A percentile compares a stretch with the other conserved stretches of the same genome.
These are phyloP conservation scores for Aspergillus quadricinctus DNA, from an alignment of 2,329 filamentous ascomycete species.

Conservation along the genomic window DNA sequence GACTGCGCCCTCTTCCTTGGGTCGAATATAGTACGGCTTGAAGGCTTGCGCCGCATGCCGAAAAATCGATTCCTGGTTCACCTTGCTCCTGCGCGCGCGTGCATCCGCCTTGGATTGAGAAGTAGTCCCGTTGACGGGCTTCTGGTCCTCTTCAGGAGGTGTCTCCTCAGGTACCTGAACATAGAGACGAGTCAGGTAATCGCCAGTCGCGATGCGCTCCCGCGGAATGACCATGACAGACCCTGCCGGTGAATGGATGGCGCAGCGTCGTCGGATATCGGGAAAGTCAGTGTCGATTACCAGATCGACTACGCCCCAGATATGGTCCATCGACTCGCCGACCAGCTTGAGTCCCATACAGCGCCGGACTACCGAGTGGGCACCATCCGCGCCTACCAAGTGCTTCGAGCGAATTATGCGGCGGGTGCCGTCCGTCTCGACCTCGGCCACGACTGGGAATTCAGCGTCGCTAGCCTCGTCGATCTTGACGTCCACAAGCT, in stretches of 20 bases:
- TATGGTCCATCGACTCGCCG: constrained; percentile 65
- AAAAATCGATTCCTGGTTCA: constrained; percentile 61
- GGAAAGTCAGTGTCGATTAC: constrained; percentile 70
- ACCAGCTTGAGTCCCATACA: constrained; percentile 50
- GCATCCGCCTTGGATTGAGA: constrained; percentile 58
- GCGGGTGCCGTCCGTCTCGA: constrained; percentile 26
- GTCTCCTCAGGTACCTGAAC: constrained; percentile 37
- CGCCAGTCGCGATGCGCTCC: constrained; percentile 56
- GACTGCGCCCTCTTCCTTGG: constrained; percentile 51
- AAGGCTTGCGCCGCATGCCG: constrained; percentile 62
- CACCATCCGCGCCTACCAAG: constrained; percentile 67
- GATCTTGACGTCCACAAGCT: constrained; percentile 57
- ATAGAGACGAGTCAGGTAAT: constrained; percentile 68
- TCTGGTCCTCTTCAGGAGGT: constrained; percentile 20
- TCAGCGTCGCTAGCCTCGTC: constrained; percentile 46
- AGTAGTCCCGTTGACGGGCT: constrained; percentile 32
- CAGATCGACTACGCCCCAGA: constrained; percentile 74
- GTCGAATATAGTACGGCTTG: constrained; percentile 62
- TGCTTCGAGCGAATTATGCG: constrained; percentile 60
- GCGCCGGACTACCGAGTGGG: constrained; percentile 61
- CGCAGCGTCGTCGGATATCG: constrained; percentile 75
- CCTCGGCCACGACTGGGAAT: constrained; percentile 31
- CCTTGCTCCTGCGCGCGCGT: constrained; percentile 59
- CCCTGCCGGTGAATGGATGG: constrained; percentile 68
- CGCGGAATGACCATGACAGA: constrained; percentile 78